Percentiles rank a stretch among this genome's conserved stretches.
These are phyloP conservation scores for Ogataea glucozyma DNA, from an alignment of 805 yeast genomes.

Conservation along the genomic window DNA sequence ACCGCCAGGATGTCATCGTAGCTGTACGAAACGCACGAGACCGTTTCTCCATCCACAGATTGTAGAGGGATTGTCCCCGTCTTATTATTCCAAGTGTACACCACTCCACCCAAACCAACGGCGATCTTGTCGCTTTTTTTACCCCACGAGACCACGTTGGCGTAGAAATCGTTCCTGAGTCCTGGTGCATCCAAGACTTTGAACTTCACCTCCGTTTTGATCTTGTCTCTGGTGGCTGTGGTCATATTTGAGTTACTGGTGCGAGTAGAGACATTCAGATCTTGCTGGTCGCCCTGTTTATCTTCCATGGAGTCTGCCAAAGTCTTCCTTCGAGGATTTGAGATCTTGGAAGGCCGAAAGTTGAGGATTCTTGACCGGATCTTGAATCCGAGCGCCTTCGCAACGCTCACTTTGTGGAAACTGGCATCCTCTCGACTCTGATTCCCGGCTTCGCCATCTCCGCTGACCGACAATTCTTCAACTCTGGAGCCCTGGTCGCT, in stretches of 20 bases:
- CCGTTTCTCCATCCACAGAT: slow-evolving; percentile 40
- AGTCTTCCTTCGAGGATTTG: slow-evolving; percentile 12
- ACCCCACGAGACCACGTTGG: slow-evolving; percentile 77
- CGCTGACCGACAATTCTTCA: slow-evolving; percentile 14
- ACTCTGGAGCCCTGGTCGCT: slow-evolving; percentile 13
- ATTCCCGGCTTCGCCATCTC: slow-evolving; percentile 9
- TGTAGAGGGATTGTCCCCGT: slow-evolving; percentile 48
- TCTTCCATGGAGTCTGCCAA: slow-evolving; percentile 14
- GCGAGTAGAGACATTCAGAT: slow-evolving; percentile 14
- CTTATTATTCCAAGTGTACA: slow-evolving; percentile 62
- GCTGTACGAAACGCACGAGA: slow-evolving; percentile 63
- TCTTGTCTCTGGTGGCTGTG: slow-evolving; percentile 24
- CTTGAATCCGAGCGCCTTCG: slow-evolving; percentile 51
- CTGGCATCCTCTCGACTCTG: slow-evolving; percentile 12
- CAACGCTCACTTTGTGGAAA: slow-evolving; percentile 42
- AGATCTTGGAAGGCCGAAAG: slow-evolving; percentile 28
- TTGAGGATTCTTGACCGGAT: slow-evolving; percentile 43
- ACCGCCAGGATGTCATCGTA: slow-evolving; percentile 47
- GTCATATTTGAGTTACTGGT: slow-evolving; percentile 13
- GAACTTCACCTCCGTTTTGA: slow-evolving; percentile 44
- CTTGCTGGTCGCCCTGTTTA: slow-evolving; percentile 15
- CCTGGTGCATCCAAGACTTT: slow-evolving; percentile 69
- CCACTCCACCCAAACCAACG: slow-evolving; percentile 63
- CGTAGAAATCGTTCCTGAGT: slow-evolving; percentile 73
- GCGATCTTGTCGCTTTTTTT: slow-evolving; percentile 48